These are phyloP conservation scores for Amphirosellinia nigrospora DNA, from an alignment of 495 filamentous ascomycete species.

Conservation along the genomic window DNA sequence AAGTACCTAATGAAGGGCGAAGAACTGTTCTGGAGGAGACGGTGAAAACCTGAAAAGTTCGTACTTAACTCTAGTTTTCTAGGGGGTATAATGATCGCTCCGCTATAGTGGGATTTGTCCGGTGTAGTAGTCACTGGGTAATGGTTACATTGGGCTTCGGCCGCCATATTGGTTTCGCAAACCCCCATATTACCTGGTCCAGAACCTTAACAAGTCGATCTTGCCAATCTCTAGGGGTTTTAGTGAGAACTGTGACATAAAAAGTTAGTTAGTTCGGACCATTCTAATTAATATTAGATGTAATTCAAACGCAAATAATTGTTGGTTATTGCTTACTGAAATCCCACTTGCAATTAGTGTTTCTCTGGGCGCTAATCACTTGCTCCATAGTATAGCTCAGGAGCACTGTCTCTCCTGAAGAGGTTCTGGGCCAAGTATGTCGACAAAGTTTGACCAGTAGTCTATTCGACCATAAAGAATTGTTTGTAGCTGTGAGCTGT, in stretches of 20 bases:
- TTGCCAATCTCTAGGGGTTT: background rate
- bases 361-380: background rate
- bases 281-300: background rate
- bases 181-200: background rate
- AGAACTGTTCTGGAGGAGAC: background rate
- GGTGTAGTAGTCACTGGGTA: background rate
- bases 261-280: background rate
- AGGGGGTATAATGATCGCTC: background rate
- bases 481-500: constrained; percentile 6
- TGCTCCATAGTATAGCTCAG: background rate
- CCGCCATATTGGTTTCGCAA: background rate
- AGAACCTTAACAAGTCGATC: background rate
- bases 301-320: background rate
- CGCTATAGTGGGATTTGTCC: background rate
- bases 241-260: background rate
- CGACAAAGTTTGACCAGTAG: background rate
- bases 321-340: background rate
- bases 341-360: background rate
- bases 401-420: background rate
- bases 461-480: constrained; percentile 7
- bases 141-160: background rate
- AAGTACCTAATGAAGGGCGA: background rate
- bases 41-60: background rate
- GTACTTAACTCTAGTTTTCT: background rate
- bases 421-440: constrained; percentile 6